Base-by-base conservation (phyloP, 208 protist genomes). In the Trypanosoma avium region DNA sequence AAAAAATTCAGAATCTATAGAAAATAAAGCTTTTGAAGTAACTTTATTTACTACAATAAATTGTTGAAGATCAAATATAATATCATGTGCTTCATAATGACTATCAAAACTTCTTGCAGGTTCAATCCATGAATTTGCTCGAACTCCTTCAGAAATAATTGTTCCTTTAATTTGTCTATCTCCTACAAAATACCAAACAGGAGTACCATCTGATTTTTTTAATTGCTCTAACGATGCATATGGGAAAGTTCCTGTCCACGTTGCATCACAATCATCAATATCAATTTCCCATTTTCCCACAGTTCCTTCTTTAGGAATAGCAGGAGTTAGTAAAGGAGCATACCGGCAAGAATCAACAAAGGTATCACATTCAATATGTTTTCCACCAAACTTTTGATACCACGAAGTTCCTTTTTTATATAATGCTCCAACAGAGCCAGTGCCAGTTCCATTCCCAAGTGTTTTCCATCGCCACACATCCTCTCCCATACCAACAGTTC, bases 301-400 rank as follows among this genome's bases (percentile, higher is more conserved):
- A 24, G 52, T 66, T 50, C 13, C 69, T 52, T 67, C 62, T 12
- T 53, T 76, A 33, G 65, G 49, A 70, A 73, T 77, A 12, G 81
- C 66, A 19, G 87, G 87, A 32, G 84, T 91, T 40, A 94, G 71
- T 46, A 94, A 80, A 42, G 87, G 87, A 1, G 87, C 87, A 76
- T 91, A 91, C 43, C 58, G 64, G 72, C 87, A 94, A 24, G 87
- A 61, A 47, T 90, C 67, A 7, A 68, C 71, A 67, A 94, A 94
- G 22, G 75, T 86, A 67, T 94, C 84, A 61, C 87, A 94, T 38
- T 72, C 46, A 24, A 74, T 46, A 71, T 94, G 87, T 74, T 90
- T 94, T 53, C 87, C 87, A 54, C 87, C 84, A 48, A 94, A 94
- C 67, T 94, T 94, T 47, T 94, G 87, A 58, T 91, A 94, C 84